A percentile compares a stretch with the other conserved stretches of the same genome.
Conservation (phyloP, 345 rosid genomes). For the Melaleuca quinquenervia region DNA sequence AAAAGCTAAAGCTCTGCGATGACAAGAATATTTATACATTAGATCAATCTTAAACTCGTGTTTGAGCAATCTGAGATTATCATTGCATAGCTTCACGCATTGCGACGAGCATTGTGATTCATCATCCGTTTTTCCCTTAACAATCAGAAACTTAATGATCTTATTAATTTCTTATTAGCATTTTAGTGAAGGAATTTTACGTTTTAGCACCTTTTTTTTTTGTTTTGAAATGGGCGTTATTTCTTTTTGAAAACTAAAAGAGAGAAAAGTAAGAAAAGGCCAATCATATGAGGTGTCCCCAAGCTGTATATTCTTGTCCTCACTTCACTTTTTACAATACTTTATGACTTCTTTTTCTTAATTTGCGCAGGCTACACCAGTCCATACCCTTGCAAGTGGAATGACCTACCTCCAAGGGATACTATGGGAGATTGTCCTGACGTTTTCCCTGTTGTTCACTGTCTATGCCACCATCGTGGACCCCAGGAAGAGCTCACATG, state of each 20-base stretch:
- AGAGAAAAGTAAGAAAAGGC: background rate
- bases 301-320: background rate
- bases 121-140: background rate
- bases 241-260: background rate
- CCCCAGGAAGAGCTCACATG: constrained; percentile 70
- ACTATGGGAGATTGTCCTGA: constrained; percentile 64
- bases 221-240: background rate
- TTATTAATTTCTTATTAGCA: background rate
- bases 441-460: constrained; percentile 76
- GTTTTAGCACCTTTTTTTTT: background rate
- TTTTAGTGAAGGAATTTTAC: background rate
- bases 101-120: background rate
- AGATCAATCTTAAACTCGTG: background rate
- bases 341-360: background rate
- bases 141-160: background rate
- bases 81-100: background rate
- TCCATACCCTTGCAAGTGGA: constrained; percentile 61
- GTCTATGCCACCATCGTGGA: constrained; percentile 86
- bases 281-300: background rate
- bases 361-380: constrained; percentile 37
- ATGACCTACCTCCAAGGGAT: constrained; percentile 52
- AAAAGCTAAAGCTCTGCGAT: background rate
- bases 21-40: background rate
- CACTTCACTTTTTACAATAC: background rate
- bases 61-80: background rate